These are phyloP conservation scores for Saccharomycopsis hybrid DNA, from an alignment of 1,139 yeast genomes.

Conservation along the genomic window DNA sequence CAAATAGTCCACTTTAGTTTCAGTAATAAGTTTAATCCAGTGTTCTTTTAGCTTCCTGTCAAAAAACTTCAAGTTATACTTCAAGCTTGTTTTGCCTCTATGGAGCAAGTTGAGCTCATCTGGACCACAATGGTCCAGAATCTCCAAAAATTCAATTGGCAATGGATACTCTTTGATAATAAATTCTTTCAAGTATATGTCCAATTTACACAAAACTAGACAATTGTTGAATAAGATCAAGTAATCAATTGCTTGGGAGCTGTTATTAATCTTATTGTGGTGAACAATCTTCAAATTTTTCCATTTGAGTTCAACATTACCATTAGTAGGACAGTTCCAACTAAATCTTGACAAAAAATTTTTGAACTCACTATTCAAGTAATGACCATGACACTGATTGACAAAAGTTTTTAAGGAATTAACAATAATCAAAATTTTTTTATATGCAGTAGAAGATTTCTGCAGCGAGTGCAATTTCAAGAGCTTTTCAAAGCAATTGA, in stretches of 20 bases:
- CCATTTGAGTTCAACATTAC: slow-evolving; percentile 20
- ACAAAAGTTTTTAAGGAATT: slow-evolving; percentile 17
- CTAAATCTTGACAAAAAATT: slow-evolving; percentile 16
- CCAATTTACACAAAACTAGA: slow-evolving; percentile 19
- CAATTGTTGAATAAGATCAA: slow-evolving; percentile 20
- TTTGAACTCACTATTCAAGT: slow-evolving; percentile 17
- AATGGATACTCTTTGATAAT: slow-evolving; percentile 20
- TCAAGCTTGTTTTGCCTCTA: slow-evolving; percentile 10
- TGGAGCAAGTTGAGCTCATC: slow-evolving; percentile 14
- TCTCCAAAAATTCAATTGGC: slow-evolving; percentile 19
- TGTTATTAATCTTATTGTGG: slow-evolving; percentile 18
- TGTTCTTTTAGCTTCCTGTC: slow-evolving; percentile 13
- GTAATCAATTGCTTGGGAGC: slow-evolving; percentile 17
- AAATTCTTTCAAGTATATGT: slow-evolving; percentile 18
- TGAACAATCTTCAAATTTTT: slow-evolving; percentile 16
- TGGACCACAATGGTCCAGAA: not conserved
- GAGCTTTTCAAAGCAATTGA: slow-evolving; percentile 11
- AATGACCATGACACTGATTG: slow-evolving; percentile 17
- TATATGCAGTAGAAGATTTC: slow-evolving; percentile 16
- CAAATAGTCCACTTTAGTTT: slow-evolving; percentile 16
- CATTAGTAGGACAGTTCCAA: slow-evolving; percentile 19
- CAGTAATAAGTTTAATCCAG: slow-evolving; percentile 17
- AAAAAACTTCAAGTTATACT: slow-evolving; percentile 14
- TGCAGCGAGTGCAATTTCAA: slow-evolving; percentile 10
- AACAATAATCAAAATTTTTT: slow-evolving; percentile 14